A percentile compares a stretch with the other conserved stretches of the same genome.
Evolutionary conservation across 352 stramenopile species (phyloP).

Genomic region (Peronosclerospora sorghi): DNA sequence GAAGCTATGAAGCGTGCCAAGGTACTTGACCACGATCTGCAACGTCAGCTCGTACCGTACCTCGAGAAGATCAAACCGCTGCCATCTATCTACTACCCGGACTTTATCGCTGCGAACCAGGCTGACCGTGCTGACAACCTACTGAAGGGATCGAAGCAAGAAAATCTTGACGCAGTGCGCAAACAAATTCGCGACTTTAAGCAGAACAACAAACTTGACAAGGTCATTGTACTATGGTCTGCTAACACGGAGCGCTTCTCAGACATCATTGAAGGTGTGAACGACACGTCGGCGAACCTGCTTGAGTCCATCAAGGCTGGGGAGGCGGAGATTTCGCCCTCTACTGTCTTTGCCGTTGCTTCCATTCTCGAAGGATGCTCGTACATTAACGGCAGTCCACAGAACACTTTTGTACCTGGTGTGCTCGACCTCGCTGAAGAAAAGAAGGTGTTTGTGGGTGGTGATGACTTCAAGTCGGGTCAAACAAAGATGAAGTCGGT

Average conservation of each 20-base stretch:
- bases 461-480: constrained; percentile 99
- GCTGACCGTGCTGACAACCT: constrained; percentile 96
- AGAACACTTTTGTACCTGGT: constrained; percentile 99
- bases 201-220: constrained; percentile 88
- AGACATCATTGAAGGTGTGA: constrained; percentile 95
- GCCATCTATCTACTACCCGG: constrained; percentile 96
- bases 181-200: constrained; percentile 97
- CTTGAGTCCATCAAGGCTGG: constrained; percentile 92
- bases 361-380: constrained; percentile 97
- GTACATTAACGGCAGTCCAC: constrained; percentile 99
- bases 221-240: constrained; percentile 99
- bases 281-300: constrained; percentile 97
- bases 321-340: constrained; percentile 93
- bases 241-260: constrained; percentile 99
- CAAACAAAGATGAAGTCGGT: constrained; percentile 99
- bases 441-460: constrained; percentile 95
- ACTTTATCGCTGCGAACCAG: constrained; percentile 99
- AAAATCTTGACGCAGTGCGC: constrained; percentile 91
- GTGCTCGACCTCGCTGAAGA: constrained; percentile 91
- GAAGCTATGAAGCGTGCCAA: constrained; percentile 94
- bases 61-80: constrained; percentile 95
- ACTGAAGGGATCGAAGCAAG: constrained; percentile 92
- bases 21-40: constrained; percentile 95
- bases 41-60: constrained; percentile 93
- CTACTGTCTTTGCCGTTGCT: constrained; percentile 96